Base-by-base conservation (phyloP, 331 rosid genomes). In the Rosa hybrid region DNA sequence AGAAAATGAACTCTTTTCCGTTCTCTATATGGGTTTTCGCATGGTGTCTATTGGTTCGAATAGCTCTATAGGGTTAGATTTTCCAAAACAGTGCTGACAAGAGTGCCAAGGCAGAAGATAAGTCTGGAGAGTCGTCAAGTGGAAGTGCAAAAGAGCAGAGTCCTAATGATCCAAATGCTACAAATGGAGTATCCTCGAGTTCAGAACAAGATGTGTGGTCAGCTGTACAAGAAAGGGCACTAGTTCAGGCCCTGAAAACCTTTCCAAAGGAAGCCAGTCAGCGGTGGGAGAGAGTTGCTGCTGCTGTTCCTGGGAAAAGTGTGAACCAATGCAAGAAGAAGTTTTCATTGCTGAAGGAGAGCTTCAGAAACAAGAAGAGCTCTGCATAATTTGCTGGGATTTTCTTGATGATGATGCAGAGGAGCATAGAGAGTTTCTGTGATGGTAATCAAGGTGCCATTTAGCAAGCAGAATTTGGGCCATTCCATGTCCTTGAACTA, bases 261-360 rank as follows among this genome's bases (percentile, higher is more conserved):
- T 96, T 96, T 71, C 97, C 99, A 51, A 96, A 92, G 89, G 99
- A 96, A 67, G 82, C 92, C 51, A 83, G 71, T 60, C 98, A 96
- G 81, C 88, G 99, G 23, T 93, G 99, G 99, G 99, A 96, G 84
- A 86, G 98, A 57, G 97, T 96, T 50, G 92, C 99, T 1, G 71
- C 99, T 8, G 96, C 99, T 38, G 97, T 96, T 41, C 99, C 98
- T 0, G 99, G 99, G 76, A 96, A 93, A 88, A 90, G 91, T 18
- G 74, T 96, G 90, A 92, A 83, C 78, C 97, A 93, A 82, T 96
- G 98, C 90, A 96, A 90, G 98, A 96, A 93, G 74, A 90, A 96
- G 49, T 88, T 93, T 80, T 27, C 98, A 0, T 8, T 79, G 84
- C 78, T 96, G 89, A 96, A 90, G 94, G 99, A 96, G 90, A 93